A percentile compares a stretch with the other conserved stretches of the same genome.
Conservation (phyloP, 768 basidiomycete species). For the Melanogaster broomeanus region DNA sequence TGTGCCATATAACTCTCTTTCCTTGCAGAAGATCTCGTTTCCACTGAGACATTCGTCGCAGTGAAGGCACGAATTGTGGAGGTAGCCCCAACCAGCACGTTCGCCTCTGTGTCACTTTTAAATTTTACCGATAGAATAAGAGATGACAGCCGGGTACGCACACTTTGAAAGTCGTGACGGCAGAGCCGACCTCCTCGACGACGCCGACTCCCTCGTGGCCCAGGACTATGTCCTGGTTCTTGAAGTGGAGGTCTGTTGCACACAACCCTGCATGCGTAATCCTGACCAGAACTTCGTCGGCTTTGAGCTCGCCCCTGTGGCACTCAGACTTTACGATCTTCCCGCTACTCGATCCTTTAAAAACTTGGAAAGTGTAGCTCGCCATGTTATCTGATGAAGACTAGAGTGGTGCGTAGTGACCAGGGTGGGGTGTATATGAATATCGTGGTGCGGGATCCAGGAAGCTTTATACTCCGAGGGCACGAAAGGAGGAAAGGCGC, state of each 20-base stretch:
- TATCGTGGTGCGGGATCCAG: neutral
- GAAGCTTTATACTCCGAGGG: neutral
- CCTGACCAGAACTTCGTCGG: conserved; percentile 20
- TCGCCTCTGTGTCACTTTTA: conserved; percentile 15
- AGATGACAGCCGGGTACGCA: conserved; percentile 15
- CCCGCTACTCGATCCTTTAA: conserved; percentile 19
- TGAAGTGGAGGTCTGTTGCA: conserved; percentile 33
- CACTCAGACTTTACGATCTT: conserved; percentile 12
- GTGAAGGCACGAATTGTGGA: conserved; percentile 24
- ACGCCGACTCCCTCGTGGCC: conserved; percentile 36
- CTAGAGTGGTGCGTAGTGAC: neutral
- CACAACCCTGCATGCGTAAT: conserved; percentile 32
- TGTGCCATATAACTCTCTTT: conserved; percentile 7
- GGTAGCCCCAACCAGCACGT: conserved; percentile 28
- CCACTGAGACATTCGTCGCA: conserved; percentile 26
- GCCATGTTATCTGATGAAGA: conserved; percentile 1
- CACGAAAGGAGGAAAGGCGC: too few species aligned
- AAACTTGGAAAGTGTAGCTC: conserved; percentile 18
- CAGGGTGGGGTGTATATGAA: neutral
- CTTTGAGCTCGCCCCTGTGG: conserved; percentile 4
- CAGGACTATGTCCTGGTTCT: conserved; percentile 27
- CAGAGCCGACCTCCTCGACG: conserved; percentile 28
- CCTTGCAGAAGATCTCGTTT: conserved; percentile 18
- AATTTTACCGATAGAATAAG: neutral
- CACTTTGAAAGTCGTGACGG: conserved; percentile 28